These are phyloP conservation scores for Mucor mucedo DNA, from an alignment of 371 early-diverging fungal genomes.

Conservation along the genomic window DNA sequence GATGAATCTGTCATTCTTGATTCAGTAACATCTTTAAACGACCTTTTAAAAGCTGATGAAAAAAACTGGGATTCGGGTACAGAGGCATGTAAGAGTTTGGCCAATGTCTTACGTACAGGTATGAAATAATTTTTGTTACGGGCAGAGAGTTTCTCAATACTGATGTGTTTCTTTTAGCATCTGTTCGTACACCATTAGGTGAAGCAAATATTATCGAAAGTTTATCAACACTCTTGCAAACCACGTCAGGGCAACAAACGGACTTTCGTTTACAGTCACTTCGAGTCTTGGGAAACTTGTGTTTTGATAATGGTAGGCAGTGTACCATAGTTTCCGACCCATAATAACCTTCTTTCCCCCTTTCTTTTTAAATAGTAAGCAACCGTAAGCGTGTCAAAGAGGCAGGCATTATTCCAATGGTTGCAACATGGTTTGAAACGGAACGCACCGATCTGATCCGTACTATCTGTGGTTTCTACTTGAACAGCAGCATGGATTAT, in stretches of 20 bases:
- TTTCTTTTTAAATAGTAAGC: constrained; percentile 45
- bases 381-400: constrained; percentile 71
- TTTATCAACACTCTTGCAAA: constrained; percentile 38
- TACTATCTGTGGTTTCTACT: constrained; percentile 70
- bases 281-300: constrained; percentile 77
- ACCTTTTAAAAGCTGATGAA: constrained; percentile 7
- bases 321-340: background rate
- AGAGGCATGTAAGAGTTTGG: constrained; percentile 19
- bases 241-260: constrained; percentile 31
- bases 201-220: constrained; percentile 43
- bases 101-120: constrained; percentile 27
- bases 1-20: constrained; percentile 6
- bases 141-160: background rate
- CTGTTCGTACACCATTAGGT: constrained; percentile 55
- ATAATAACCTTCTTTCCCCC: background rate
- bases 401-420: constrained; percentile 47
- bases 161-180: constrained; percentile 29
- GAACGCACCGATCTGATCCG: constrained; percentile 48
- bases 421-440: constrained; percentile 48
- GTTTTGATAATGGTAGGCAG: constrained; percentile 75
- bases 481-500: constrained; percentile 80
- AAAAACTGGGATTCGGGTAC: constrained; percentile 15
- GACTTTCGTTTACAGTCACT: constrained; percentile 64
- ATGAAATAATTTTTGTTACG: background rate
- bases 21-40: constrained; percentile 8